Evolutionary conservation across 2,329 filamentous ascomycete species (phyloP), one percentile per base, ranked within the genome.

Genomic region (Xylaria sp.): DNA sequence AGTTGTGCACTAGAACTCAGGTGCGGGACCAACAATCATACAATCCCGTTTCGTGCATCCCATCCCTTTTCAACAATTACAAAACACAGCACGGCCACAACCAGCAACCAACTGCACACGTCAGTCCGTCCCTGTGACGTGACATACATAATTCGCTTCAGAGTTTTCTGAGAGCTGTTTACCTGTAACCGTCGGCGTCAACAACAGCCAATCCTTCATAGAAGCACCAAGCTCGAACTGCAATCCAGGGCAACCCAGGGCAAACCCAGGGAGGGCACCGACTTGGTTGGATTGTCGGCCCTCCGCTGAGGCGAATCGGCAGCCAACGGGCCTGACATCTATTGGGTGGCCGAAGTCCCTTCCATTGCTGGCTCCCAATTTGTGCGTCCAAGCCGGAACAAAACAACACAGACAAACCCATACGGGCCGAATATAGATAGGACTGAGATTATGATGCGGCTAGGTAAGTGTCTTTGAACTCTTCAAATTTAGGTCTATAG

Each of bases 371-470:
- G 30, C 48, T 18, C 39, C 15, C n/a, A 25, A 30, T 52, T 50
- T 48, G 55, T 30, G 41, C 50, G 18, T 41, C 32, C 50, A 18
- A 45, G 30, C 3, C 23, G 30, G n/a, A 30, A 36, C 48, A 20
- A 56, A 36, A 60, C 52, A 52, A 41, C 28, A 39, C 41, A 10
- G 41, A 18, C 2, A 52, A 28, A 48, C 48, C 48, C 25, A 23
- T 20, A n/a, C n/a, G 32, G 10, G 39, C 46, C 20, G 39, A 56
- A 20, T 57, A 60, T 52, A 55, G 43, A 48, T 56, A 60, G 30
- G 46, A 28, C 18, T 34, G 25, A 59, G 52, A 52, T 36, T 70
- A 72, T 60, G 61, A 71, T 69, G 70, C 60, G 60, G 60, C 60
- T 50, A 68, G 69, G 70, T 72, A 41, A 61, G 70, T 58, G 15